Base-by-base conservation (phyloP, 768 basidiomycete genomes). In the Suillus subluteus region DNA sequence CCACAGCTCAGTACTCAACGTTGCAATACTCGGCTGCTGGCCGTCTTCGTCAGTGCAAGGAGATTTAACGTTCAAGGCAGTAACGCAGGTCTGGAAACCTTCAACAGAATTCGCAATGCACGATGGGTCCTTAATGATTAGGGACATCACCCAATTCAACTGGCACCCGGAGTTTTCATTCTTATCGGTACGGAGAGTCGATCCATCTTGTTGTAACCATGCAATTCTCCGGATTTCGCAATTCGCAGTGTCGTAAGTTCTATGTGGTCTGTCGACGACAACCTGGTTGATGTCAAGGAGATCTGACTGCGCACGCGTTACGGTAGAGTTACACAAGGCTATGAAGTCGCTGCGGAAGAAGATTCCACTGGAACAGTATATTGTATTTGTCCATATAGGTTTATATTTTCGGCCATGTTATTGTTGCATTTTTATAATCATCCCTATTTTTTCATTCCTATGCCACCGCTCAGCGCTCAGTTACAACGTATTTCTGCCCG, bases 211-310 rank as follows among this genome's bases (percentile, higher is more conserved):
- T 69, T 21, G 66, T 71, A 8, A 71, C 67, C 5, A 63, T 73
- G 68, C 65, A 73, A 44, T 64, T 70, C 18, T 66, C 67, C 6
- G 73, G 71, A 2, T 72, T 62, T 54, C 65, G 62, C 41, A 2
- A 71, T 62, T 54, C 65, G 62, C 41, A 70, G 73, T 54, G 73
- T 73, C 7, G 43, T 74, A 15, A 71, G 64, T 43, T 72, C 73
- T 12, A 64, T 72, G 65, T 74, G 73, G 73, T 64, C 66, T 7
- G 55, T 63, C 5, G 32, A 50, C 18, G 62, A 66, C 50, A 35
- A 23, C 23, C 4, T 50, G n/a, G 1, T 23, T 48, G 11, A 48
- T 48, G 9, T 1, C 40, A 13, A 15, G 40, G 40, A 40, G 4
- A 15, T 37, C 9, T 11, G 37, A 37, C 37, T 37, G 37, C 9